Evolutionary conservation across 1,284 basidiomycete genomes (phyloP).

Genomic region (Malassezia caprae): DNA sequence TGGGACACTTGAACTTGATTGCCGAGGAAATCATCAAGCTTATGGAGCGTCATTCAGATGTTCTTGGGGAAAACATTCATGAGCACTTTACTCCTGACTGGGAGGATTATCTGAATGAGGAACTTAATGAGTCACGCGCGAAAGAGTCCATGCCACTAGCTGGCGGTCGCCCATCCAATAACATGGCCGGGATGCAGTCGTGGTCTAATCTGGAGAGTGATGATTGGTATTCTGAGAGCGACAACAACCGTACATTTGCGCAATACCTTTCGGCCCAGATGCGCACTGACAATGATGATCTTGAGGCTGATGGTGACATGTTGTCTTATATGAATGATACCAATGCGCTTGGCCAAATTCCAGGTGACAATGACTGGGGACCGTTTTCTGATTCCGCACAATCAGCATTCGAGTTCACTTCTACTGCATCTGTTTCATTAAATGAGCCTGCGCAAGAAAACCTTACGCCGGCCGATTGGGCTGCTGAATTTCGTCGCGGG

Average conservation of each 20-base stretch:
- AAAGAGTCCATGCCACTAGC: conserved; percentile 42
- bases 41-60: conserved; percentile 66
- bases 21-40: conserved; percentile 78
- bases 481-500: conserved; percentile 34
- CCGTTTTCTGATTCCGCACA: conserved; percentile 35
- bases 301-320: conserved; percentile 40
- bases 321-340: conserved; percentile 1
- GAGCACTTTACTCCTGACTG: conserved; percentile 32
- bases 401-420: conserved; percentile 15
- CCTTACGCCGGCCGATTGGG: conserved; percentile 46
- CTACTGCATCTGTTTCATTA: conserved; percentile 2
- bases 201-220: conserved; percentile 13
- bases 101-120: conserved; percentile 38
- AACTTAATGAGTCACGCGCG: conserved; percentile 38
- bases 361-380: conserved; percentile 29
- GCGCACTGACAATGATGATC: conserved; percentile 32
- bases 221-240: conserved; percentile 19
- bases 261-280: conserved; percentile 47
- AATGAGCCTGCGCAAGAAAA: conserved; percentile 22
- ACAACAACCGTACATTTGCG: conserved; percentile 35
- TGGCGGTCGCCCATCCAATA: conserved; percentile 33
- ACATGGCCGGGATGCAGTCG: conserved; percentile 11
- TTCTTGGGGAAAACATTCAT: conserved; percentile 24
- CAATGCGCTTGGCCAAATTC: background rate
- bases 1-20: conserved; percentile 92